Evolutionary conservation across 1,139 yeast genomes (phyloP).

Genomic region (Cylindricascospora bacillispora): DNA sequence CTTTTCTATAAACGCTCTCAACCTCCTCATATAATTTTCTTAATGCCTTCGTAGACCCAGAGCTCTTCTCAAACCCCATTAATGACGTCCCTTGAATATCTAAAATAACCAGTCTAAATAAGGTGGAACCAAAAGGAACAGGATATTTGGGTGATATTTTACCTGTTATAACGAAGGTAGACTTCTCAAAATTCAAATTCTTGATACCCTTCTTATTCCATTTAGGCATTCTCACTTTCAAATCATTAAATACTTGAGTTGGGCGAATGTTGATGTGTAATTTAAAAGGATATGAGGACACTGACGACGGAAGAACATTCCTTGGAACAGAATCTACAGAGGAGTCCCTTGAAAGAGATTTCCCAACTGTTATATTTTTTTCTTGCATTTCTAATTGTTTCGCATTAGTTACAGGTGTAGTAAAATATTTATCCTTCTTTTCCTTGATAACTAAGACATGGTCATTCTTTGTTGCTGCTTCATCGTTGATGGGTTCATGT

Average conservation of each 20-base stretch:
- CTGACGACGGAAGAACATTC: no score
- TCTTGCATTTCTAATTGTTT: no score
- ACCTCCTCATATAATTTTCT: conserved; percentile 40
- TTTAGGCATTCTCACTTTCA: conserved; percentile 46
- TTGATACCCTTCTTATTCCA: conserved; percentile 66
- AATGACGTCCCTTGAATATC: conserved; percentile 31
- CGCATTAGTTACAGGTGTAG: no score
- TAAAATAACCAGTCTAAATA: conserved; percentile 45
- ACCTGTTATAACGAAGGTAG: conserved; percentile 40
- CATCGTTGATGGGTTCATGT: no score
- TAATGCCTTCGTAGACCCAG: conserved; percentile 62
- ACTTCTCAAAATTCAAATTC: conserved; percentile 37
- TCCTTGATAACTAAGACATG: no score
- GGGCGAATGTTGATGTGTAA: no score
- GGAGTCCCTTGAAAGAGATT: no score
- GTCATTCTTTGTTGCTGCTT: no score
- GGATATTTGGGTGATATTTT: conserved; percentile 49
- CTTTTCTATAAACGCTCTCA: conserved; percentile 33
- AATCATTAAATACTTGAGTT: conserved; percentile 50
- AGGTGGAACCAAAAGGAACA: conserved; percentile 50
- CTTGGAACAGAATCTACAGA: no score
- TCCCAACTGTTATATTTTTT: no score
- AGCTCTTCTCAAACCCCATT: conserved; percentile 41
- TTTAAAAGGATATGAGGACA: no score
- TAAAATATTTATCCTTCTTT: no score